Evolutionary conservation across 352 stramenopile species (phyloP), one percentile per base, ranked within the genome.

Genomic region (Phytophthora nicotianae): DNA sequence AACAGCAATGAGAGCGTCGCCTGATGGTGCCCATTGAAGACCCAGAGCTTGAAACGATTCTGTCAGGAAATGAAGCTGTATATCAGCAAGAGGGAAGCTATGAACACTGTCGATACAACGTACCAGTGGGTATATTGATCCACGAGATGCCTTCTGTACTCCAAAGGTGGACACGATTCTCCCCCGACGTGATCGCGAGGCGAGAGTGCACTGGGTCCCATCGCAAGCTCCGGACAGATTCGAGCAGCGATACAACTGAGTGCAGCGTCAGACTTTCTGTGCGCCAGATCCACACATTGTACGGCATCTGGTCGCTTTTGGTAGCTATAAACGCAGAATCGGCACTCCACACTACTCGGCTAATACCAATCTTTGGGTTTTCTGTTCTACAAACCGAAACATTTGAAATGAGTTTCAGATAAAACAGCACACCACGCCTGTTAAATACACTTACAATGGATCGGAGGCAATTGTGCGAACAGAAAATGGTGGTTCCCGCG

Each of bases 201-300:
- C 77, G 81, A 21, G 19, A 62, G 7, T 73, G 33, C 4, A 68
- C 50, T 0, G 81, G 78, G 27, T 91, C 81, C 86, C 86, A 95
- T 14, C 72, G 81, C 53, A 92, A 59, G 4, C 63, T 81, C 53
- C 81, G 79, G 9, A 93, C 72, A 13, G 74, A 66, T 37, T 91
- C 67, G 2, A 91, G 79, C 26, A 90, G 65, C 13, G 83, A 89
- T 24, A 94, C 66, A 14, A 83, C 70, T 4, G 79, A 77, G 51
- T 89, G 75, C 50, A 93, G 66, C 38, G 69, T 88, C 67, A 93
- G 80, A 21, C 73, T 89, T 48, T 91, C 76, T 9, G 77, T 91
- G 27, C 83, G 69, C 86, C 86, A 95, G 20, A 95, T 84, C 86
- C 86, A 95, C 26, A 95, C 74, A 45, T 93, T 91, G 54, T 90